These are phyloP conservation scores for Actinidia chinensis DNA, from an alignment of 179 eudicot species.

Conservation along the genomic window DNA sequence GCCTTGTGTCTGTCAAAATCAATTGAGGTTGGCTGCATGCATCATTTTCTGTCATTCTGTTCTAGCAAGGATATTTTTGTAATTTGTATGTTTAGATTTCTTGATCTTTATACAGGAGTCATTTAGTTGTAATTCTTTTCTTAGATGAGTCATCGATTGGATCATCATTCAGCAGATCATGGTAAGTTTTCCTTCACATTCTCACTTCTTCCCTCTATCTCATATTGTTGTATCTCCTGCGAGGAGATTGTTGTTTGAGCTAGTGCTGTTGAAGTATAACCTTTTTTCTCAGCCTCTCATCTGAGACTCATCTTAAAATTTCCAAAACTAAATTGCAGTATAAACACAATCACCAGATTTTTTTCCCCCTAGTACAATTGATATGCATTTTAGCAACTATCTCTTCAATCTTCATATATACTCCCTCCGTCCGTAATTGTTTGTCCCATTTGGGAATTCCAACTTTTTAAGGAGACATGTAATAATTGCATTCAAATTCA, in stretches of 20 bases:
- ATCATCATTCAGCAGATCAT: slow-evolving; percentile 18
- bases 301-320: not conserved
- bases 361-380: not conserved
- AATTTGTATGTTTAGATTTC: not conserved
- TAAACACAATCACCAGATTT: not conserved
- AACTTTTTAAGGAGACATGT: no score
- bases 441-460: no score
- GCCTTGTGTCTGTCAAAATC: no score
- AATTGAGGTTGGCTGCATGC: no score
- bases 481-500: no score
- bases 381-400: not conserved
- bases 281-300: not conserved
- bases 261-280: not conserved
- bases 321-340: not conserved
- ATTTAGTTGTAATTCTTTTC: not conserved
- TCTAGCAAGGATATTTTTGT: no score
- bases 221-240: not conserved
- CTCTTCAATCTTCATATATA: not conserved
- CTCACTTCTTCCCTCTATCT: no score
- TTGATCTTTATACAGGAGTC: not conserved
- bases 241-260: not conserved
- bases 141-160: slow-evolving; percentile 16
- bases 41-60: no score
- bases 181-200: slow-evolving; percentile 13
- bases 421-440: no score